Evolutionary conservation across 2,329 filamentous ascomycete species (phyloP).

Genomic region (Microsporum audouinii): DNA sequence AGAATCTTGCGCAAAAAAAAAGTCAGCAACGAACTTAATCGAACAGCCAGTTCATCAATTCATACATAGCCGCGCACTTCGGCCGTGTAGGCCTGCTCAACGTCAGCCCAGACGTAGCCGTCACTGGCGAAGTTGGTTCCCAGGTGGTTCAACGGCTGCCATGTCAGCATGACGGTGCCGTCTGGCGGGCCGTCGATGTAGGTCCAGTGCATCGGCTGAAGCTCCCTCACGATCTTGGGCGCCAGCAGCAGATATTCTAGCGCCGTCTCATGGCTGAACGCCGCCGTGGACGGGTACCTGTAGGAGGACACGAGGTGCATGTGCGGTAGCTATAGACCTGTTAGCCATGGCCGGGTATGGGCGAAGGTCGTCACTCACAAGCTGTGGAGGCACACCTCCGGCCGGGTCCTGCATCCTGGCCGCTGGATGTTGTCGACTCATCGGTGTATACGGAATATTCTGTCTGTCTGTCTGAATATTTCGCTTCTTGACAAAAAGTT

Average conservation of each 20-base stretch:
- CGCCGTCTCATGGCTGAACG: conserved; percentile 62
- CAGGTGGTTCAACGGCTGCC: conserved; percentile 67
- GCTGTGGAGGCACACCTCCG: conserved; percentile 35
- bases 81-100: conserved; percentile 64
- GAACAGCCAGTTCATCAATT: not conserved
- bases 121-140: conserved; percentile 73
- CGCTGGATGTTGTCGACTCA: conserved; percentile 13
- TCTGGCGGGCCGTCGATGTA: conserved; percentile 74
- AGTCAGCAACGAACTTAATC: conserved; percentile 8
- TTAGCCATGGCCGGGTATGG: conserved; percentile 8
- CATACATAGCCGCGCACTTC: conserved; percentile 59
- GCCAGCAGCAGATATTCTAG: conserved; percentile 74
- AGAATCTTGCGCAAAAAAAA: conserved; percentile 50
- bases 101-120: conserved; percentile 81
- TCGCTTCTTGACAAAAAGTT: too few species aligned
- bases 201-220: conserved; percentile 83
- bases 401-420: conserved; percentile 36
- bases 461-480: too few species aligned
- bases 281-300: conserved; percentile 62
- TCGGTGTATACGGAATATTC: not conserved
- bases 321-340: conserved; percentile 56
- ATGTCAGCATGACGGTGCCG: conserved; percentile 71
- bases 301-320: conserved; percentile 80
- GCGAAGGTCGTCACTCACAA: conserved; percentile 25
- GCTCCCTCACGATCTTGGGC: conserved; percentile 72